A percentile compares a stretch with the other conserved stretches of the same genome.
These are phyloP conservation scores for Asterella californica DNA, from an alignment of 225 moss, liverwort and hornwort species.

Conservation along the genomic window DNA sequence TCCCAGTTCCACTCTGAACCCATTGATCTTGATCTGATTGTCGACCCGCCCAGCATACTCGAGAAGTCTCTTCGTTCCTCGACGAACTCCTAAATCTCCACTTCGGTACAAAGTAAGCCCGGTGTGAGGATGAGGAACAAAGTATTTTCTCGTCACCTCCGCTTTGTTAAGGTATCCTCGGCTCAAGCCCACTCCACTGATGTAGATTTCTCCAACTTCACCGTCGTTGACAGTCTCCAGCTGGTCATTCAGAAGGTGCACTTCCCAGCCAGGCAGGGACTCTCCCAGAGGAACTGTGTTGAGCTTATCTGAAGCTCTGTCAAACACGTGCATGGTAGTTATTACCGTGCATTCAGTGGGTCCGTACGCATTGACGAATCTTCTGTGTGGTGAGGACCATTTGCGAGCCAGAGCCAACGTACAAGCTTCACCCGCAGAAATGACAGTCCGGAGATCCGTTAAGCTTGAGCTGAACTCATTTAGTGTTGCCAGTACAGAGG, in stretches of 20 bases:
- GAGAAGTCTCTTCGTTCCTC: constrained; percentile 15
- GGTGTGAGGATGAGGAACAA: constrained; percentile 10
- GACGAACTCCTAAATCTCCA: constrained; percentile 14
- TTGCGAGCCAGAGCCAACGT: background rate
- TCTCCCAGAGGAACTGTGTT: constrained; percentile 1
- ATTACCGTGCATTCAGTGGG: constrained; percentile 7
- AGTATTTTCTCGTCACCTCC: constrained; percentile 25
- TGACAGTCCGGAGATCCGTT: background rate
- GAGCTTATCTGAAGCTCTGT: background rate
- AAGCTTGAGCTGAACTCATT: background rate
- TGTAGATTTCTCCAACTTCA: constrained; percentile 56
- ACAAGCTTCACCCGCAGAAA: constrained; percentile 10
- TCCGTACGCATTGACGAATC: constrained; percentile 11
- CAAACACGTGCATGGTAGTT: constrained; percentile 9
- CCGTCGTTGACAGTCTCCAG: constrained; percentile 21
- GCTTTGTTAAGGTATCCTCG: constrained; percentile 40
- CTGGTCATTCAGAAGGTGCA: constrained; percentile 2
- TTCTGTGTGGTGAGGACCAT: background rate
- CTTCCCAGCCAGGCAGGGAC: constrained; percentile 4
- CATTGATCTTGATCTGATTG: constrained; percentile 46
- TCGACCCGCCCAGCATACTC: constrained; percentile 38
- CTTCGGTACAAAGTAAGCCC: background rate
- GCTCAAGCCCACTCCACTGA: constrained; percentile 47
- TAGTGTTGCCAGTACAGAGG: background rate
- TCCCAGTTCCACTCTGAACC: constrained; percentile 45